These are phyloP conservation scores for Sarocladium strictum DNA, from an alignment of 2,329 filamentous ascomycete species.

Conservation along the genomic window DNA sequence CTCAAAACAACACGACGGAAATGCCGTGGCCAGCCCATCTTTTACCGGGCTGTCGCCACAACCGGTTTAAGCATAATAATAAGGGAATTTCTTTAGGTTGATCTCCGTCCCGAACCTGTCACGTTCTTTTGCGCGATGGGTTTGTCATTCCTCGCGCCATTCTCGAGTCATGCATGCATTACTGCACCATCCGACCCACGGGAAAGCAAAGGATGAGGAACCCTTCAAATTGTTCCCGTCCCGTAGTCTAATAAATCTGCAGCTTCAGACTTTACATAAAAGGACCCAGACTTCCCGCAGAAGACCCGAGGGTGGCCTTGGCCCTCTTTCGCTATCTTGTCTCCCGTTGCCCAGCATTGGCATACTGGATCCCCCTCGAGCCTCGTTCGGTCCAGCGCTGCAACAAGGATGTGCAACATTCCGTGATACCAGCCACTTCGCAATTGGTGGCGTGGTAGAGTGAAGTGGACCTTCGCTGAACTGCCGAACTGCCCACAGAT, in stretches of 20 bases:
- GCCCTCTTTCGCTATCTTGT: neutral
- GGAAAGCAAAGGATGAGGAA: too few species aligned
- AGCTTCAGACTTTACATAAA: neutral
- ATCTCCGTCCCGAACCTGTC: too few species aligned
- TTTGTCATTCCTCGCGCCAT: too few species aligned
- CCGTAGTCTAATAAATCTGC: too few species aligned
- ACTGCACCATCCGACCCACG: too few species aligned
- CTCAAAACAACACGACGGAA: too few species aligned
- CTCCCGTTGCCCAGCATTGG: neutral
- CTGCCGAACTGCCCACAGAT: neutral
- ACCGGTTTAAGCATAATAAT: neutral
- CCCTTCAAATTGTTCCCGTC: too few species aligned
- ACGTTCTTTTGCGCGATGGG: too few species aligned
- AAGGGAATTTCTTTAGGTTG: neutral
- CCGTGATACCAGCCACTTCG: neutral
- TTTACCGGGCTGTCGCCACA: neutral
- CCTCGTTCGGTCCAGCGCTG: too few species aligned
- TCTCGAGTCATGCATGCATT: too few species aligned
- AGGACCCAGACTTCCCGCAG: neutral
- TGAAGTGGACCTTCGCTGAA: neutral
- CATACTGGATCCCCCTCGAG: neutral
- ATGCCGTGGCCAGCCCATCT: too few species aligned
- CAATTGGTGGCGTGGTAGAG: neutral
- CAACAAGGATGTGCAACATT: too few species aligned
- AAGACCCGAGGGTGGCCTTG: neutral